Base-by-base conservation (phyloP, 306 rosid species). In the Begonia loranthoides region DNA sequence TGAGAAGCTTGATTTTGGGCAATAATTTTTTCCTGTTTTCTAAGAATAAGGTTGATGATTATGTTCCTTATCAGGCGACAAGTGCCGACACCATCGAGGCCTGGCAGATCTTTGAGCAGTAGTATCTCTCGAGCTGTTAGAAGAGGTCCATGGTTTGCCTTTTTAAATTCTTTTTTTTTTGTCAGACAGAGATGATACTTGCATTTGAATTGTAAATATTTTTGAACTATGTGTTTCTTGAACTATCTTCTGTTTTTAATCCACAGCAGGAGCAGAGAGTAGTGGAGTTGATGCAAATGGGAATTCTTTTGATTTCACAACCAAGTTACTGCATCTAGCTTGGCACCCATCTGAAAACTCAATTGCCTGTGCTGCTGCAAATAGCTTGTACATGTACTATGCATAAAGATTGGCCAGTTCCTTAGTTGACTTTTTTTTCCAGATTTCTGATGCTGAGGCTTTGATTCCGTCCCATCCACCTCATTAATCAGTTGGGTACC, bases 321-420 rank as follows among this genome's bases (percentile, higher is more conserved):
- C 99, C 19, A 92, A 92, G 84, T 72, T 92, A 79, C 93, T 92
- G 75, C 99, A 92, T 75, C 66, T 92, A 56, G 99, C 96, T 39
- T 92, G 99, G 99, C 99, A 92, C 70, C 99, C 99, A 13, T 58
- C 72, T 13, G 99, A 92, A 70, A 80, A 86, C 52, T 80, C 99
- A 15, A 80, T 86, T 53, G 99, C 99, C 60, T 92, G 99, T 73
- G 99, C 99, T 54, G 99, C 99, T 68, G 96, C 99, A 48, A 92
- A 92, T 71, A 92, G 99, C 88, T 75, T 92, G 92, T 92, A 92
- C 80, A 92, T 92, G 99, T 92, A 86, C 74, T 92, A 86, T 79
- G 94, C 96, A 55, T 90, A 71, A 80, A 64, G 70, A 70, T 17
- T 19, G 74, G 68, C 69, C 56, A 9, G 48, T 48, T 17, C 75